Evolutionary conservation across 306 rosid genomes (phyloP), one percentile per base, ranked within the genome.

Genomic region (Pyrus bretschneideri): DNA sequence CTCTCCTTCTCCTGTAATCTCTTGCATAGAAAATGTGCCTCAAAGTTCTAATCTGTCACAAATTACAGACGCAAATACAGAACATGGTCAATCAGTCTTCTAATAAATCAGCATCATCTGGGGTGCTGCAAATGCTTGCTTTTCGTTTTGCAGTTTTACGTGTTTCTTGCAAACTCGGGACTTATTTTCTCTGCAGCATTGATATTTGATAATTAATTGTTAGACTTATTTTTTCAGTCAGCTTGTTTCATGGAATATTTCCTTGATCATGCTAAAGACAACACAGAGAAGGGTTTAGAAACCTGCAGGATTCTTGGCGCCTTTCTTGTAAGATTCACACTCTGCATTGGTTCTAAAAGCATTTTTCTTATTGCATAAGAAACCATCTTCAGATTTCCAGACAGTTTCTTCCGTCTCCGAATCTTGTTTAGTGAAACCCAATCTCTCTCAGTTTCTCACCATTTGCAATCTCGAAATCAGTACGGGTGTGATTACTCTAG

Each of bases 231-330:
- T 67, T 88, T 68, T 73, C 89, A 88, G 93, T 88, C 97, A 3
- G 77, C 80, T 49, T 79, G 82, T 73, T 81, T 93, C 72, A 85
- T 82, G 91, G 96, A 93, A 76, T 89, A 93, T 61, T 93, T 93
- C 82, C 90, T 91, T 76, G 87, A 84, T 76, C 88, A 85, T 76
- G 90, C 98, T 63, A 86, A 80, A 76, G 87, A 80, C 35, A 89
- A 89, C 63, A 89, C 98, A 11, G 85, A 85, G 51, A 93, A 91
- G 76, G 96, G 91, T 84, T 77, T 91, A 31, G 98, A 93, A 83
- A 93, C 96, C 1, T 93, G 96, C 81, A 96, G 98, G 70, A 81
- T 86, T 82, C 98, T 93, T 54, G 91, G 95, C 64, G 93, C 95
- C 61, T 80, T 82, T 71, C 90, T 85, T 76, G 94, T 93, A 89